Conservation (phyloP, 108 stramenopile genomes). For the Skeletonema marinoi region DNA sequence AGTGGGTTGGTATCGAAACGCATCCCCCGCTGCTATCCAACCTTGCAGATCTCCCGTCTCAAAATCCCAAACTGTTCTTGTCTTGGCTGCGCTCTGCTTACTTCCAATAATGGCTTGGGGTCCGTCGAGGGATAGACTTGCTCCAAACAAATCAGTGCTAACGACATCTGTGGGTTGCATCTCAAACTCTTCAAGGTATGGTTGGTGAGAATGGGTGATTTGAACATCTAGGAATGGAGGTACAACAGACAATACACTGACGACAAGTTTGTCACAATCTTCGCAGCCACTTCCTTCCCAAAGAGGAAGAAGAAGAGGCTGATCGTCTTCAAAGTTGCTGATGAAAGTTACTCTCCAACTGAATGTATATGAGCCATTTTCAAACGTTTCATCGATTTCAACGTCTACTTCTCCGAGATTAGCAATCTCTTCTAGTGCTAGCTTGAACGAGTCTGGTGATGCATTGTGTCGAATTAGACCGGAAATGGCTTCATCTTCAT, state of each 20-base stretch:
- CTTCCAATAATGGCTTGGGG: conserved; percentile 64
- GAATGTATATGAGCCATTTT: conserved; percentile 35
- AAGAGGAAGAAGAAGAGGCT: conserved; percentile 35
- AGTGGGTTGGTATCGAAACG: conserved; percentile 77
- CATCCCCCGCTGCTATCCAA: conserved; percentile 72
- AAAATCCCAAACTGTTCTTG: conserved; percentile 83
- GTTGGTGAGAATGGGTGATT: conserved; percentile 18
- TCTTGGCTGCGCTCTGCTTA: conserved; percentile 44
- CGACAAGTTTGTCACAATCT: conserved; percentile 23
- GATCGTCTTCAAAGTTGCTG: conserved; percentile 35
- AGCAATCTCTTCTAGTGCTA: conserved; percentile 45
- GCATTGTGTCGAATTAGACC: conserved; percentile 31
- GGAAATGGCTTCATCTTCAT: conserved; percentile 18
- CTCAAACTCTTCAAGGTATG: conserved; percentile 23
- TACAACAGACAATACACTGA: conserved; percentile 31
- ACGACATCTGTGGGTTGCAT: conserved; percentile 38
- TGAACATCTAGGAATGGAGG: conserved; percentile 18
- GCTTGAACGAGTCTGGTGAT: conserved; percentile 32
- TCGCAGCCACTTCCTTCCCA: conserved; percentile 28
- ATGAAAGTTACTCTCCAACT: conserved; percentile 68
- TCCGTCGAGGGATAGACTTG: conserved; percentile 42
- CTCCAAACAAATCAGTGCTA: conserved; percentile 48
- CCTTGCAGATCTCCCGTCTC: conserved; percentile 81
- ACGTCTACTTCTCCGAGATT: conserved; percentile 62
- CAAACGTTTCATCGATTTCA: conserved; percentile 10